These are phyloP conservation scores for Cordyceps tenuipes DNA, from an alignment of 2,329 filamentous ascomycete species.

Conservation along the genomic window DNA sequence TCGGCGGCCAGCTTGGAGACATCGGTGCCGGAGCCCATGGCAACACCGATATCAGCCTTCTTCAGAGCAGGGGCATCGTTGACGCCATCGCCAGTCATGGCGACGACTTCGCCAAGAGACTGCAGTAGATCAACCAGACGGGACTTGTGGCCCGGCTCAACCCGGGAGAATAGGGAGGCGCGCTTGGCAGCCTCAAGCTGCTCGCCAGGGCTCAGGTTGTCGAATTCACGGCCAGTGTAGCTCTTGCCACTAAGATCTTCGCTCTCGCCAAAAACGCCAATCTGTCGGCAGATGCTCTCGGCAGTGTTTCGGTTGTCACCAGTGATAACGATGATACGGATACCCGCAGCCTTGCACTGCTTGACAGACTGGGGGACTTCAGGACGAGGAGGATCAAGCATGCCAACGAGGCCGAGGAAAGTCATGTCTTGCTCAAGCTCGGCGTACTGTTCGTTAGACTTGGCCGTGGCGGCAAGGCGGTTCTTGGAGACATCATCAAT, in stretches of 20 bases:
- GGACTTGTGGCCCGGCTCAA: slow-evolving; percentile 95
- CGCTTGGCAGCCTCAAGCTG: slow-evolving; percentile 76
- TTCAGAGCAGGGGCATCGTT: slow-evolving; percentile 97
- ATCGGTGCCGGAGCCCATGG: slow-evolving; percentile 97
- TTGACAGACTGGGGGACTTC: slow-evolving; percentile 81
- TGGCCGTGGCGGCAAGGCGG: slow-evolving; percentile 63
- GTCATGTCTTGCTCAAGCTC: slow-evolving; percentile 92
- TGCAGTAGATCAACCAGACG: slow-evolving; percentile 95
- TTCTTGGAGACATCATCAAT: slow-evolving; percentile 67
- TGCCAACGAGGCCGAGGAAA: slow-evolving; percentile 83
- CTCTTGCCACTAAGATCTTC: slow-evolving; percentile 88
- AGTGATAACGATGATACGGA: slow-evolving; percentile 95
- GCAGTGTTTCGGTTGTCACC: slow-evolving; percentile 97
- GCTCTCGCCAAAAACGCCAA: slow-evolving; percentile 76
- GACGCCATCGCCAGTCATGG: slow-evolving; percentile 98
- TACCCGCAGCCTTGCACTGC: slow-evolving; percentile 87
- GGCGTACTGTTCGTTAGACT: slow-evolving; percentile 74
- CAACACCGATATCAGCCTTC: slow-evolving; percentile 97
- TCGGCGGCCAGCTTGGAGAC: slow-evolving; percentile 94
- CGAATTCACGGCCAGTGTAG: slow-evolving; percentile 91
- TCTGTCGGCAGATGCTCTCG: slow-evolving; percentile 94
- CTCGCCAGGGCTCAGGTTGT: slow-evolving; percentile 68
- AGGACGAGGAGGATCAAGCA: slow-evolving; percentile 92
- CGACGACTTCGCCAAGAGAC: slow-evolving; percentile 85
- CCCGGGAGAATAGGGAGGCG: slow-evolving; percentile 89